Conservation (phyloP, 768 basidiomycete genomes). For the Megacollybia marginata region DNA sequence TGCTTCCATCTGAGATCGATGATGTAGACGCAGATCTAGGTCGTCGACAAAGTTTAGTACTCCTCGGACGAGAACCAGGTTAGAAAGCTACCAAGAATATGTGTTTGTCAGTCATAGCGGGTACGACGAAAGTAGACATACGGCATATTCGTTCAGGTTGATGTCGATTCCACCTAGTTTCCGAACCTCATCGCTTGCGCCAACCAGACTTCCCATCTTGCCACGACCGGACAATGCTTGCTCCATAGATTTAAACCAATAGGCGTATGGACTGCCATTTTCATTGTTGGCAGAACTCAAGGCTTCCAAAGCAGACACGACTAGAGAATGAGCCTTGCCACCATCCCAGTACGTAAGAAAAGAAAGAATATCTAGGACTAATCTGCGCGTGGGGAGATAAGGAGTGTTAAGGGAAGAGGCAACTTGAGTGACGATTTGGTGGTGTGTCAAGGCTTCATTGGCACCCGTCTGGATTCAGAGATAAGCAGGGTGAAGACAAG, state of each 20-base stretch:
- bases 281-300: slow-evolving; percentile 65
- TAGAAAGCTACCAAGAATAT: slow-evolving; percentile 43
- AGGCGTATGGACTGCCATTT: slow-evolving; percentile 61
- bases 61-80: slow-evolving; percentile 65
- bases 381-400: slow-evolving; percentile 68
- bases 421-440: slow-evolving; percentile 70
- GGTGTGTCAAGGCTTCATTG: slow-evolving; percentile 66
- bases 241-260: slow-evolving; percentile 86
- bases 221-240: slow-evolving; percentile 74
- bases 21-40: slow-evolving; percentile 76
- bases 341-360: slow-evolving; percentile 66
- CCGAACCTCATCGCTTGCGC: slow-evolving; percentile 86
- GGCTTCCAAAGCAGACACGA: slow-evolving; percentile 67
- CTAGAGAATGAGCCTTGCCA: slow-evolving; percentile 52
- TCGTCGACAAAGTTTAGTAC: slow-evolving; percentile 65
- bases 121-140: slow-evolving; percentile 28
- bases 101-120: slow-evolving; percentile 2
- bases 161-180: slow-evolving; percentile 58
- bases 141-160: slow-evolving; percentile 80
- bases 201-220: slow-evolving; percentile 92
- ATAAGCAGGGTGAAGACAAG: slow-evolving; percentile 7
- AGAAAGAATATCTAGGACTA: slow-evolving; percentile 70
- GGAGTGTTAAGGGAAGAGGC: slow-evolving; percentile 79
- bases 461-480: slow-evolving; percentile 45
- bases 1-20: slow-evolving; percentile 85